Evolutionary conservation across 139 green algal species (phyloP).

Genomic region (Volvox africanus): DNA sequence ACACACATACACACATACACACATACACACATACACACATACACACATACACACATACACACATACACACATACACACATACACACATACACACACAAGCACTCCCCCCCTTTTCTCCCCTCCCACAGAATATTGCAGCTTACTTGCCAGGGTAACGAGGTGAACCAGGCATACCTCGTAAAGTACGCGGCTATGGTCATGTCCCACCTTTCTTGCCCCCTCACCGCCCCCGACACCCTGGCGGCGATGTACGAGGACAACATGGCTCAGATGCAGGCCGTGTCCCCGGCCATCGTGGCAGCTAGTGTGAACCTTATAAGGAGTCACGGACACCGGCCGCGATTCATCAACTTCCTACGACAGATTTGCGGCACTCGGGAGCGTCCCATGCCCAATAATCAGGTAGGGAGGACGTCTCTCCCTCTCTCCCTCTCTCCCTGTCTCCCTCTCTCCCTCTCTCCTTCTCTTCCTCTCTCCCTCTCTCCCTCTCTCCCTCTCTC

Average conservation of each 20-base stretch:
- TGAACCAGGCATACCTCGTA: conserved; percentile 49
- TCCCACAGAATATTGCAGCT: conserved; percentile 40
- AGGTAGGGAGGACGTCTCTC: no score
- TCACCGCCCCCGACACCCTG: conserved; percentile 54
- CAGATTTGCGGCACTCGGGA: conserved; percentile 51
- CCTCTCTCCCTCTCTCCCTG: no score
- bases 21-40: no score
- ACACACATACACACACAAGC: background rate
- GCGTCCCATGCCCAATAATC: conserved; percentile 53
- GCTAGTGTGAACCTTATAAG: conserved; percentile 45
- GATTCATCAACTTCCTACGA: conserved; percentile 56
- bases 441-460: no score
- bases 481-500: no score
- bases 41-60: no score
- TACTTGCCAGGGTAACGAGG: conserved; percentile 13
- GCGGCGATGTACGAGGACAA: conserved; percentile 57
- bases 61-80: no score
- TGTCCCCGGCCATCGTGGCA: conserved; percentile 24
- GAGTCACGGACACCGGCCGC: conserved; percentile 31
- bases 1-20: no score
- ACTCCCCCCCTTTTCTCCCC: background rate
- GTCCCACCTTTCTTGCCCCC: conserved; percentile 19
- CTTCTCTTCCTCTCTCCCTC: no score
- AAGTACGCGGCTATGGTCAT: conserved; percentile 27
- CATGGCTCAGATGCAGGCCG: conserved; percentile 51